These are phyloP conservation scores for Aspergillus melleus DNA, from an alignment of 2,329 filamentous ascomycete genomes.

Conservation along the genomic window DNA sequence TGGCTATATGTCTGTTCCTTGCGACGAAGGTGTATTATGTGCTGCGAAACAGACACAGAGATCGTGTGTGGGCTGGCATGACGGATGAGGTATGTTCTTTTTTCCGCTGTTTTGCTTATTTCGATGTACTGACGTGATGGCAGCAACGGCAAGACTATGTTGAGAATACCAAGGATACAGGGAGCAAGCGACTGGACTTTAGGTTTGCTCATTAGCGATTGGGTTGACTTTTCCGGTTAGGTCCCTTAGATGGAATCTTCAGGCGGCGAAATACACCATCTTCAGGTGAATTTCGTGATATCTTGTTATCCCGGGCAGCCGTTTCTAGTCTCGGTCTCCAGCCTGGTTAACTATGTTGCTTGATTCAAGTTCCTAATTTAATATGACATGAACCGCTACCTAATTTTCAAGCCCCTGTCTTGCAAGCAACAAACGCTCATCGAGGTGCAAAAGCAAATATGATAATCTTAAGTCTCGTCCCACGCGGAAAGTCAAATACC, in stretches of 20 bases:
- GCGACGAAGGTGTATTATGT: constrained; percentile 32
- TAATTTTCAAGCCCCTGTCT: too few species aligned
- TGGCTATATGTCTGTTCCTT: constrained; percentile 51
- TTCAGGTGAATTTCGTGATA: too few species aligned
- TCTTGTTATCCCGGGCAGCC: too few species aligned
- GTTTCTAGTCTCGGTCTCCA: too few species aligned
- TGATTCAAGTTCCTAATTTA: too few species aligned
- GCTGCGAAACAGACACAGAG: constrained; percentile 39
- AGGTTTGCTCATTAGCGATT: constrained; percentile 16
- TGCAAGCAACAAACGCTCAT: too few species aligned
- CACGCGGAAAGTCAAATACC: too few species aligned
- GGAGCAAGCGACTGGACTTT: constrained; percentile 39
- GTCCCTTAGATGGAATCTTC: too few species aligned
- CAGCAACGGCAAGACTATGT: constrained; percentile 43
- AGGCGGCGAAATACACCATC: too few species aligned
- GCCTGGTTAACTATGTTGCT: fast-evolving
- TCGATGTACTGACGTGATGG: background rate
- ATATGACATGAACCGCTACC: too few species aligned
- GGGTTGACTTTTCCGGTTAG: background rate
- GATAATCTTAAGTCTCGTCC: too few species aligned
- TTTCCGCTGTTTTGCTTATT: background rate
- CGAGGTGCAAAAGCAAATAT: too few species aligned
- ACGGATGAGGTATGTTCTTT: constrained; percentile 13
- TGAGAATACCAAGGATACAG: constrained; percentile 42
- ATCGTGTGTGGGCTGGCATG: constrained; percentile 33